Base-by-base conservation (phyloP, 768 basidiomycete species). In the Suillus clintonianus region DNA sequence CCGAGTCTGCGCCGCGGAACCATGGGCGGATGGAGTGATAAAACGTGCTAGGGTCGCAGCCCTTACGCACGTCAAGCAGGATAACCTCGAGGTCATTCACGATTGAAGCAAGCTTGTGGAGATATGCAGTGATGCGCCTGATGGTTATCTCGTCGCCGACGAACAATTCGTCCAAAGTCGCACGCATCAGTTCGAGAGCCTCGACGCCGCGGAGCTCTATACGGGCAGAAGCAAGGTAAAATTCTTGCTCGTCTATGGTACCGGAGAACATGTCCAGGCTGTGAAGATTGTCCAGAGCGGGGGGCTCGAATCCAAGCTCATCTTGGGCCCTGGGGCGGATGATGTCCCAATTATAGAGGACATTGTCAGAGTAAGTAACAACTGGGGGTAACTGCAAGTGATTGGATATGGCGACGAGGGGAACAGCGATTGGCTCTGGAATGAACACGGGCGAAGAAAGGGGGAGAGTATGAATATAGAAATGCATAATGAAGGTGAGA, bases 301-400 rank as follows among this genome's bases (percentile, higher is more conserved):
- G 80, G 32, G 36, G 15, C 22, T 61, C 30, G 19, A 36, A 37
- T 32, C 59, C 56, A 24, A 39, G 72, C 70, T 56, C 83, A 70
- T 36, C 71, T 68, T 19, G 34, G 2, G 13, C 32, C 27, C 34
- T 24, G 64, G 84, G 77, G 66, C 77, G 72, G 41, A 51, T 45
- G 67, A 67, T 81, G 69, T 36, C 68, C 89, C 90, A 92, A 73
- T 97, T 97, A 78, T 95, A 97, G 32, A 97, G 83, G 9, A 97
- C 95, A 34, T 89, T 90, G 73, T 97, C 95, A 11, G 95, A 89
- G 72, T 95, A 97, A 4, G 95, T 97, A 62, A 95, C 82, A 45
- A 97, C 81, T 0, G 96, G 94, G 0, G 96, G 95, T 2, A 97
- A 78, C 61, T 91, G 87, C 11, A 97, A 86, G 51, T 89, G 78